Base-by-base conservation (phyloP, 176 grass and related monocot genomes). In the Cenchrus americanus region DNA sequence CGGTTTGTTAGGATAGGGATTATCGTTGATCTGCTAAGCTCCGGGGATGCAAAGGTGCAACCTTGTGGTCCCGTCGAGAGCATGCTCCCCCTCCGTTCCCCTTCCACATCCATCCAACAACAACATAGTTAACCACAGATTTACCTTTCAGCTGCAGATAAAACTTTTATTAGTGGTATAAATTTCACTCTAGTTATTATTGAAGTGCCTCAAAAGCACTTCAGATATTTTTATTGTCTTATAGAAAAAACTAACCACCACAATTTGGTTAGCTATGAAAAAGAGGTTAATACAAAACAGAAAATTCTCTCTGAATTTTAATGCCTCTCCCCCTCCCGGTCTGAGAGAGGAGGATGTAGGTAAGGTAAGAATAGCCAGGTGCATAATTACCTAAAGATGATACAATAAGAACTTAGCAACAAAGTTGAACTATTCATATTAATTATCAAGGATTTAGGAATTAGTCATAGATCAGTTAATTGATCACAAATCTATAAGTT, bases 201-300 rank as follows among this genome's bases (percentile, higher is more conserved):
- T 47, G 44, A 47, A 7, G 44, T 47, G 44, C 44, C 44, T 47
- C 44, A 47, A 47, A 47, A 47, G 44, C 44, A 47, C 44, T 47
- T 47, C 68, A 48, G 43, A 71, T 48, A 71, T 12, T 15, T 46
- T 48, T 30, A 5, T 71, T 46, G 46, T 46, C 68, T 24, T 71
- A 5, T 5, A 48, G 10, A 24, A 70, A 70, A 46, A 48, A 67
- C 42, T 70, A 70, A 70, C 44, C 44, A 13, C 21, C 21, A 48
- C n/a, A 71, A 48, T 71, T 23, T 26, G 12, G 12, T 71, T 71
- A 71, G 43, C 12, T 71, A 71, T 49, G 69, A 71, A 71, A 26
- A 48, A 51, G 7, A 73, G 70, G 47, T 73, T 17, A 73, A 73
- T 30, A 52, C 6, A 71, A 22, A 49, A 18, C 32, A 67, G 14